Evolutionary conservation across 352 stramenopile genomes (phyloP).

Genomic region (Pythium brachiatum): DNA sequence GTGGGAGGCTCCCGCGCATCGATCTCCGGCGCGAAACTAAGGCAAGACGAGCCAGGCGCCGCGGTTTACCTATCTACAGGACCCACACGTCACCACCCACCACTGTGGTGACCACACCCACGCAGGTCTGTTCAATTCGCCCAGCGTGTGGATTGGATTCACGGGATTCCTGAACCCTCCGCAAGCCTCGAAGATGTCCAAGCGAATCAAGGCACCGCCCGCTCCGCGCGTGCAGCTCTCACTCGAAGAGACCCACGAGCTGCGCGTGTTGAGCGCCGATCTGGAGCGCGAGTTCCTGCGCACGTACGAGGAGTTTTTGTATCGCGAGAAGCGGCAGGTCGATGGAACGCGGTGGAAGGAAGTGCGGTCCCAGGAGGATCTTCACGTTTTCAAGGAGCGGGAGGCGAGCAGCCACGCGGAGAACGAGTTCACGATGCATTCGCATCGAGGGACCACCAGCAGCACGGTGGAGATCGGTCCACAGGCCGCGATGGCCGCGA

Average conservation of each 20-base stretch:
- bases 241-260: slow-evolving; percentile 18
- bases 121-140: neutral
- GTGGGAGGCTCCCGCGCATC: no score
- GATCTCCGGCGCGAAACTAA: neutral
- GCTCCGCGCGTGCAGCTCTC: slow-evolving; percentile 2
- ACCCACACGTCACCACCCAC: no score
- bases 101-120: neutral
- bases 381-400: slow-evolving; percentile 42
- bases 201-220: slow-evolving; percentile 3
- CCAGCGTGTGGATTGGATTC: no score
- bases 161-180: no score
- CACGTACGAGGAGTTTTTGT: slow-evolving; percentile 42
- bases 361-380: slow-evolving; percentile 15
- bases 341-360: slow-evolving; percentile 38
- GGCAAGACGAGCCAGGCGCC: neutral
- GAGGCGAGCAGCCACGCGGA: slow-evolving; percentile 5
- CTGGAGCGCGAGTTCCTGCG: slow-evolving; percentile 34
- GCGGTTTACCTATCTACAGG: neutral
- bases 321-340: slow-evolving; percentile 26
- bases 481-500: slow-evolving; percentile 39
- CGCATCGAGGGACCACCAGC: neutral
- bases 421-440: neutral
- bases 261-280: slow-evolving; percentile 17
- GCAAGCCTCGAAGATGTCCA: slow-evolving; percentile 10
- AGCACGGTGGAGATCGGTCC: slow-evolving; percentile 39